A percentile compares a stretch with the other conserved stretches of the same genome.
Conservation (phyloP, 768 basidiomycete genomes). For the Pluteus cervinus region DNA sequence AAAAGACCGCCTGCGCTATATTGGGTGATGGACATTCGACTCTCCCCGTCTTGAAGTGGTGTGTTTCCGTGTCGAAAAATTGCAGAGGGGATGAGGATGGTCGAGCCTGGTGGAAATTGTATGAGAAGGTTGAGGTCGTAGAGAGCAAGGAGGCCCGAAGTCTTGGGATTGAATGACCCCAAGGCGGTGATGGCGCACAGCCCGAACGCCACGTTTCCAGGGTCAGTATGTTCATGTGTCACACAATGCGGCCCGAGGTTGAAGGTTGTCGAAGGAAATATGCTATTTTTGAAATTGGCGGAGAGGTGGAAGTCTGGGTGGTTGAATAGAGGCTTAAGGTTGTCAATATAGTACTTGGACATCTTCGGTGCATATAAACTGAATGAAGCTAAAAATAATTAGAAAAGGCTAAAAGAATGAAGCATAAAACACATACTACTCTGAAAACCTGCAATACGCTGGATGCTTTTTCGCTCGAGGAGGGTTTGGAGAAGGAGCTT, state of each 20-base stretch:
- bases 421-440: no score
- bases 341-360: no score
- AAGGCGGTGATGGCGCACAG: slow-evolving; percentile 20
- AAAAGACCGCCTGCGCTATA: slow-evolving; percentile 19
- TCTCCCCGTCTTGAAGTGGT: slow-evolving; percentile 11
- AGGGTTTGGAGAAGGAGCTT: no score
- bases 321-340: no score
- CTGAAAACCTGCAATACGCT: no score
- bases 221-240: slow-evolving; percentile 14
- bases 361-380: no score
- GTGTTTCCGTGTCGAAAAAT: slow-evolving; percentile 15
- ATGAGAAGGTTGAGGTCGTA: slow-evolving; percentile 16
- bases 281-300: no score
- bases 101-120: slow-evolving; percentile 16
- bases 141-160: slow-evolving; percentile 21
- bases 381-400: no score
- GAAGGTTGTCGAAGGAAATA: no score
- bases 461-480: no score
- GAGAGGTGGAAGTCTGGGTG: no score
- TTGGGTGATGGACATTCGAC: slow-evolving; percentile 17
- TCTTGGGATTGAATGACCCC: slow-evolving; percentile 16
- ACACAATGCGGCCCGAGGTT: slow-evolving; percentile 14
- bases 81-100: slow-evolving; percentile 17
- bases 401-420: no score
- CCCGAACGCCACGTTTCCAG: slow-evolving; percentile 12